Evolutionary conservation across 2,329 filamentous ascomycete species (phyloP).

Genomic region (Claviceps arundinis): DNA sequence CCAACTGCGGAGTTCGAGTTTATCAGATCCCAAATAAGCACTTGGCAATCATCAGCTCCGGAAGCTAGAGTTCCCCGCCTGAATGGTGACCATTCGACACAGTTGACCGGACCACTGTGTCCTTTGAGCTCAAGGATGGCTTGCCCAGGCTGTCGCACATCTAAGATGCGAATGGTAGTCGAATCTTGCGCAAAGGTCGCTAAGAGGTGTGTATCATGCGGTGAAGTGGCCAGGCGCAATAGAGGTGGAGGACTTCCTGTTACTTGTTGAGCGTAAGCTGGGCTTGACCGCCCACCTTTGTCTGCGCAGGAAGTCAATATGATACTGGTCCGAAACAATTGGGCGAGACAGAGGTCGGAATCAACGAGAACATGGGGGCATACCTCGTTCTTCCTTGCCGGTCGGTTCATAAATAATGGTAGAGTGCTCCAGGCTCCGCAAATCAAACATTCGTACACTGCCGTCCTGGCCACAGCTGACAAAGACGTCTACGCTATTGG

Average conservation of each 20-base stretch:
- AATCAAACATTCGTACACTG: conserved; percentile 96
- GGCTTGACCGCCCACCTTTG: conserved; percentile 49
- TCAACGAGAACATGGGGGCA: conserved; percentile 9
- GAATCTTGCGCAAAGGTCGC: conserved; percentile 96
- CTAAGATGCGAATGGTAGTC: conserved; percentile 82
- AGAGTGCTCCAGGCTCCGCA: conserved; percentile 90
- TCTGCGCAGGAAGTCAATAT: conserved; percentile 25
- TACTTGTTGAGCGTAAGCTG: conserved; percentile 63
- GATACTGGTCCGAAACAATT: background rate
- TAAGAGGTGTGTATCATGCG: conserved; percentile 86
- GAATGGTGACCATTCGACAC: conserved; percentile 87
- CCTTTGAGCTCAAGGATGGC: conserved; percentile 87
- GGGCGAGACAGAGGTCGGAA: background rate
- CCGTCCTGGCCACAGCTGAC: conserved; percentile 96
- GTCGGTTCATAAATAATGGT: conserved; percentile 98
- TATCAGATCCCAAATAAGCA: conserved; percentile 87
- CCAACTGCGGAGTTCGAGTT: conserved; percentile 38
- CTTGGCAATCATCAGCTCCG: conserved; percentile 81
- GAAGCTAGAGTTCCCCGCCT: conserved; percentile 81
- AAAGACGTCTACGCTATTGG: conserved; percentile 96
- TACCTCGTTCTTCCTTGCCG: conserved; percentile 67
- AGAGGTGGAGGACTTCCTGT: conserved; percentile 66
- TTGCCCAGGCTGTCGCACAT: conserved; percentile 91
- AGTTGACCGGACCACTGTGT: conserved; percentile 75
- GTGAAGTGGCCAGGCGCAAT: conserved; percentile 73